phyloP scores from a whole-genome alignment of 1,284 basidiomycete species.

The Pisolithus thermaeus region DNA sequence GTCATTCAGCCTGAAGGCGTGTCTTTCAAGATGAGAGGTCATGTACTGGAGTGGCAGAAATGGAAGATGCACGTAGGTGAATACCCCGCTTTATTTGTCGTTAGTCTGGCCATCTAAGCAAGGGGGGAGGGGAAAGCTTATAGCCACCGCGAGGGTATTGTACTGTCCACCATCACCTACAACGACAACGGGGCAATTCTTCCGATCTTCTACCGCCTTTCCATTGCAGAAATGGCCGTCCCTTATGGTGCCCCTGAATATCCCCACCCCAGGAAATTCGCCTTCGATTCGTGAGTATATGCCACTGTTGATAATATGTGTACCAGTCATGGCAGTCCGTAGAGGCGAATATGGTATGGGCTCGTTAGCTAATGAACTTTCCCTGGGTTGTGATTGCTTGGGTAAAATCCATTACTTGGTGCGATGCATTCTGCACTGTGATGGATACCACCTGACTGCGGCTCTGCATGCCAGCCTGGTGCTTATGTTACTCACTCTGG shows the following conservation, averaged over 20 bases:
- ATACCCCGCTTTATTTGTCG: constrained; percentile 9
- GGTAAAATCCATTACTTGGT: constrained; percentile 81
- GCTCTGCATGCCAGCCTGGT: constrained; percentile 48
- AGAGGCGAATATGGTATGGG: constrained; percentile 89
- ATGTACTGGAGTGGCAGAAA: constrained; percentile 88
- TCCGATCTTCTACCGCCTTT: constrained; percentile 76
- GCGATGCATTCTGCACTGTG: constrained; percentile 15
- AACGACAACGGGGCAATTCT: constrained; percentile 75
- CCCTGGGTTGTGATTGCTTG: constrained; percentile 80
- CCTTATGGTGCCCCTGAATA: constrained; percentile 72
- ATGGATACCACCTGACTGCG: constrained; percentile 3
- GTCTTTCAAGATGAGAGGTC: constrained; percentile 79
- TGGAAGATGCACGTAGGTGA: constrained; percentile 89
- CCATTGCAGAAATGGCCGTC: constrained; percentile 78
- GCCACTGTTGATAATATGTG: neutral
- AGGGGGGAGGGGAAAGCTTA: constrained; percentile 42
- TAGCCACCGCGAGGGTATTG: constrained; percentile 76
- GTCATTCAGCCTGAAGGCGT: constrained; percentile 89
- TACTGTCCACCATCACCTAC: constrained; percentile 80
- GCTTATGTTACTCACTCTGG: constrained; percentile 66
- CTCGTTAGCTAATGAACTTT: constrained; percentile 77
- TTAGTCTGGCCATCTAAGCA: neutral
- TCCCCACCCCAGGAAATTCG: constrained; percentile 76
- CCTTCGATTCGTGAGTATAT: constrained; percentile 66
- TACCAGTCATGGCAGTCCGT: constrained; percentile 2